Conservation (phyloP, 345 rosid genomes). For the Odontarrhena argentea region DNA sequence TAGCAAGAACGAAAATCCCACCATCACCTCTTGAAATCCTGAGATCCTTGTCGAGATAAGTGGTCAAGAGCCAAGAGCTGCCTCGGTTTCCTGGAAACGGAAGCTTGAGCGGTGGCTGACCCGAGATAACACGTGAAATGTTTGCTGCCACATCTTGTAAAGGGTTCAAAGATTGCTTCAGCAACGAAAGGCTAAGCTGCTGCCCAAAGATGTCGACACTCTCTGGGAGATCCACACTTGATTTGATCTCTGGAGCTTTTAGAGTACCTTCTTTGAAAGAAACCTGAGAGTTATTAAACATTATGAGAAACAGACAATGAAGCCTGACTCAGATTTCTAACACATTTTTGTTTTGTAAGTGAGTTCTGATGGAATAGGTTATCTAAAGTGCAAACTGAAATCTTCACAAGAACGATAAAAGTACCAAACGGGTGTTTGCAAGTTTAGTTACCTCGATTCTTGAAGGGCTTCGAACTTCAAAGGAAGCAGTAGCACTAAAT, state of each 20-base stretch:
- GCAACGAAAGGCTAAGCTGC: constrained; percentile 60
- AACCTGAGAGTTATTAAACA: constrained; percentile 54
- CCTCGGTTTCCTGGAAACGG: constrained; percentile 76
- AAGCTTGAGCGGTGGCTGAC: constrained; percentile 79
- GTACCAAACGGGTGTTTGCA: neutral
- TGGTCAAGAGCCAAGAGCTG: constrained; percentile 81
- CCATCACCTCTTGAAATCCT: constrained; percentile 96
- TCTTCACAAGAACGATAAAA: neutral
- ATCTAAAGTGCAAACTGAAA: neutral
- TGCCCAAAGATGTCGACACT: constrained; percentile 73
- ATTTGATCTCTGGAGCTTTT: constrained; percentile 82
- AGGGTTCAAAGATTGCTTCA: constrained; percentile 77
- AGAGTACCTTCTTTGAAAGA: constrained; percentile 81
- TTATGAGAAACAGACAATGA: neutral
- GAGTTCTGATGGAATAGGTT: neutral
- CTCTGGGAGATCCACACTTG: constrained; percentile 72
- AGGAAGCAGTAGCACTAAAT: constrained; percentile 79
- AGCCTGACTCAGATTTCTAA: neutral
- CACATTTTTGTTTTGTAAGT: neutral
- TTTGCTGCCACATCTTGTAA: constrained; percentile 72
- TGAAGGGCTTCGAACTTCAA: constrained; percentile 78
- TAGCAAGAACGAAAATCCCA: constrained; percentile 89
- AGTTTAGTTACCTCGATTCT: constrained; percentile 72
- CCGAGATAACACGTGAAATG: constrained; percentile 67
- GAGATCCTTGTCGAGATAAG: constrained; percentile 86